Evolutionary conservation across 805 yeast species (phyloP), one percentile per base, ranked within the genome.

Genomic region (Wickerhamiella lipophila): DNA sequence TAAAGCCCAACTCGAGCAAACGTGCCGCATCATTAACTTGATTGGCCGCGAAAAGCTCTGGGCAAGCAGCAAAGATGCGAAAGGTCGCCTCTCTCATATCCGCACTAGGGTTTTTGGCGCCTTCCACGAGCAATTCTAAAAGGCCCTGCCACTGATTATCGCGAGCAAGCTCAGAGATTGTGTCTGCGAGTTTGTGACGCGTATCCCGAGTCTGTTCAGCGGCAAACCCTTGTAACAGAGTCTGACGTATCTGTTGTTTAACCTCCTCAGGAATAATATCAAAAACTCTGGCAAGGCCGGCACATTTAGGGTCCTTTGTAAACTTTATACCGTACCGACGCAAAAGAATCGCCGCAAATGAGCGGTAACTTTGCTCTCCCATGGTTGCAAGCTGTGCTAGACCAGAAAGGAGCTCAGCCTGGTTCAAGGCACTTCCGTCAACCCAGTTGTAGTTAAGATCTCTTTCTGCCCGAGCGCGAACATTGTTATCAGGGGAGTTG

Each of bases 141-240:
- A 92, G 73, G 38, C 84, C 88, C 13, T 80, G 76, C 98, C 98
- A 89, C 42, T 69, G 63, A 12, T 76, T 79, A 51, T 50, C 19
- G 58, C 80, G 79, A 1, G 96, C 94, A 42, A 89, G 77, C 65
- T 88, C 97, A 0, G 96, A 84, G 43, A 92, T 81, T 7, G 95
- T 94, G 69, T 92, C 98, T 1, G 96, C 80, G 44, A 92, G 69
- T 61, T 89, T 92, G 64, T 89, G 96, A 62, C 96, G 79, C 27
- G 86, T 86, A 53, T 76, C 77, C 53, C 77, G 77, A n/a, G 82
- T 68, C 61, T 81, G 85, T 52, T 73, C 79, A 2, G 76, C 62
- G 26, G 60, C 52, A 58, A 89, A 85, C 13, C 96, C 97, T 51
- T 74, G 74, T 55, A 88, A 70, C 34, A 89, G 72, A 19, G 77